A percentile compares a stretch with the other conserved stretches of the same genome.
These are phyloP conservation scores for Yarrowia osloensis DNA, from an alignment of 805 yeast species.

Conservation along the genomic window DNA sequence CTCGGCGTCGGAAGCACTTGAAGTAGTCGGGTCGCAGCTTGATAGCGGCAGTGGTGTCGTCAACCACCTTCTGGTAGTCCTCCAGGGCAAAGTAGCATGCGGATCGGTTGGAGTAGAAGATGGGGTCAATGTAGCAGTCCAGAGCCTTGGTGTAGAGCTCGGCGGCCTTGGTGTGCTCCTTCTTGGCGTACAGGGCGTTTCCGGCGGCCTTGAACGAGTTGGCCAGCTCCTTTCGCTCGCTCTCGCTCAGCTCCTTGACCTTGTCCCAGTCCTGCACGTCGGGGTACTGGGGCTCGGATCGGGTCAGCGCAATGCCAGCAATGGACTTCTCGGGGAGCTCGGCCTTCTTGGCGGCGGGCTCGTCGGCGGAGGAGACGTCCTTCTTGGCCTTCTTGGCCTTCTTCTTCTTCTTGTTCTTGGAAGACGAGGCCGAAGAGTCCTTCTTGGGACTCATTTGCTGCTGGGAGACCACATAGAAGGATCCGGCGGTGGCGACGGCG, in stretches of 20 bases:
- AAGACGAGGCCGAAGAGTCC: conserved; percentile 45
- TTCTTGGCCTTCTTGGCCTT: conserved; percentile 37
- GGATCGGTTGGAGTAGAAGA: conserved; percentile 91
- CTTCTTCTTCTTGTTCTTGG: conserved; percentile 48
- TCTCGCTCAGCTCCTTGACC: conserved; percentile 36
- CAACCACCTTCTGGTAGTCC: conserved; percentile 79
- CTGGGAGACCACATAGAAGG: conserved; percentile 32
- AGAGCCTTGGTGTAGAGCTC: conserved; percentile 79
- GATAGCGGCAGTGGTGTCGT: conserved; percentile 84
- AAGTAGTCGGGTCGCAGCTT: conserved; percentile 84
- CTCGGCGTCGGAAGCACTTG: conserved; percentile 91
- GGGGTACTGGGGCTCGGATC: conserved; percentile 42
- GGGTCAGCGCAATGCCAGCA: conserved; percentile 32
- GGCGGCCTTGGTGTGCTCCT: conserved; percentile 74
- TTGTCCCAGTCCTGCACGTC: conserved; percentile 39
- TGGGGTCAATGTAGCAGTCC: conserved; percentile 74
- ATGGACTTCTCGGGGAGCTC: conserved; percentile 32
- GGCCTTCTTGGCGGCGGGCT: conserved; percentile 26
- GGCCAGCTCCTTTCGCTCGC: conserved; percentile 55
- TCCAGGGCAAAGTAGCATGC: conserved; percentile 89
- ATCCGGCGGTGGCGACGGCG: conserved; percentile 29
- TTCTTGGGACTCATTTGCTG: conserved; percentile 55
- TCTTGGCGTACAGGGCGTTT: conserved; percentile 70
- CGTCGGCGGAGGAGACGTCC: conserved; percentile 3
- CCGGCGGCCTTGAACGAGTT: conserved; percentile 85